phyloP scores from a whole-genome alignment of 2,329 filamentous ascomycete genomes.

The Diplodia corticola region DNA sequence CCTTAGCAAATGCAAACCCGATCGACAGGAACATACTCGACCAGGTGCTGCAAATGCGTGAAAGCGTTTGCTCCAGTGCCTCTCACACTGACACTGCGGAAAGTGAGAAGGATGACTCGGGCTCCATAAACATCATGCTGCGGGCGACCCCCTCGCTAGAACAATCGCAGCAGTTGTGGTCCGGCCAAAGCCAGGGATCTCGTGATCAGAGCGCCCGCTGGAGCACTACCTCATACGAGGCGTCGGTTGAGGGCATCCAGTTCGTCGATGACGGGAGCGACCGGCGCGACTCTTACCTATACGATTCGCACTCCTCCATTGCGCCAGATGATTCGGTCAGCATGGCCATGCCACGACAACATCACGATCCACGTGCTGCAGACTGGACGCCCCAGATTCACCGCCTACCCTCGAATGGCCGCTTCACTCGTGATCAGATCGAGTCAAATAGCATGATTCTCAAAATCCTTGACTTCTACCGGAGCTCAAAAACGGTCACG shows the following conservation, averaged over 20 bases:
- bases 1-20: no score
- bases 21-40: conserved; percentile 37
- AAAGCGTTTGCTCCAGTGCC: conserved; percentile 44
- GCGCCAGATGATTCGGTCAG: conserved; percentile 42
- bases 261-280: conserved; percentile 21
- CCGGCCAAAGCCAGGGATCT: not conserved
- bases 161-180: conserved; percentile 21
- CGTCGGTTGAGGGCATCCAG: conserved; percentile 7
- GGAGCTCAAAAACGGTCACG: conserved; percentile 39
- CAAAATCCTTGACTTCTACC: conserved; percentile 44
- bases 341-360: conserved; percentile 31
- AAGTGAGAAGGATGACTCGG: conserved; percentile 50
- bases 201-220: conserved; percentile 14
- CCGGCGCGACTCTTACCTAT: conserved; percentile 27
- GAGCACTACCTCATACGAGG: conserved; percentile 11
- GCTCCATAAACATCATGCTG: conserved; percentile 59
- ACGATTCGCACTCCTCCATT: conserved; percentile 37
- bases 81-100: conserved; percentile 29
- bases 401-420: conserved; percentile 27
- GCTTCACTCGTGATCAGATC: conserved; percentile 30
- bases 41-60: conserved; percentile 52
- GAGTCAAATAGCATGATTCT: conserved; percentile 48
- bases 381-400: conserved; percentile 32
- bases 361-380: conserved; percentile 26
- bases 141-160: conserved; percentile 42